Percentiles rank a stretch among this genome's conserved stretches.
Conservation (phyloP, 2,329 filamentous ascomycete species). For the Xylogone sp. region DNA sequence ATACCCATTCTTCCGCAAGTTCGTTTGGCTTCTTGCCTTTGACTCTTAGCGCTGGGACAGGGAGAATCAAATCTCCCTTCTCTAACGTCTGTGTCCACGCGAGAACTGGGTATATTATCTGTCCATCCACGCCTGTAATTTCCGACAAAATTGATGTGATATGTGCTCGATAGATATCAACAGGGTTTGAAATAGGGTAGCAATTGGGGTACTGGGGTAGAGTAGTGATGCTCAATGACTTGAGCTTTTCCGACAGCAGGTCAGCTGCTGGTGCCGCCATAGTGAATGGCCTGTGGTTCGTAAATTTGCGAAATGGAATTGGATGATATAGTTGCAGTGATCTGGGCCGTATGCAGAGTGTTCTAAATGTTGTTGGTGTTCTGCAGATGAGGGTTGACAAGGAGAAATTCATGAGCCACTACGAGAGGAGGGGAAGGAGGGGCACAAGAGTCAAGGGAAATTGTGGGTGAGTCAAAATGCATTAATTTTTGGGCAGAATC, state of each 20-base stretch:
- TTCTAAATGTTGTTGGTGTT: constrained; percentile 8
- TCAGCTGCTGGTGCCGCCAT: constrained; percentile 18
- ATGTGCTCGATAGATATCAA: constrained; percentile 77
- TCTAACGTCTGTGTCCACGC: constrained; percentile 77
- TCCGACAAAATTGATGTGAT: constrained; percentile 65
- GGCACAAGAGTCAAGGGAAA: neutral
- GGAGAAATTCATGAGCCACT: constrained; percentile 21
- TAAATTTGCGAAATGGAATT: constrained; percentile 11
- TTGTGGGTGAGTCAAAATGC: constrained; percentile 1
- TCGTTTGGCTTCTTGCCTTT: constrained; percentile 66
- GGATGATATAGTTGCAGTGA: constrained; percentile 3
- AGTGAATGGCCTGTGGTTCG: constrained; percentile 8
- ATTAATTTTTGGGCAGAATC: neutral
- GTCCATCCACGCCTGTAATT: constrained; percentile 66
- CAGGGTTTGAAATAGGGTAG: constrained; percentile 67
- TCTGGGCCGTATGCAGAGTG: constrained; percentile 5
- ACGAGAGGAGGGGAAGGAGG: constrained; percentile 7
- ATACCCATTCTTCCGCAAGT: constrained; percentile 57
- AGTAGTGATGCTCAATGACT: constrained; percentile 18
- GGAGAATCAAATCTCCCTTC: constrained; percentile 77
- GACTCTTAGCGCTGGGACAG: constrained; percentile 74
- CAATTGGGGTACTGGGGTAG: constrained; percentile 46
- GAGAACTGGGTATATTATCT: constrained; percentile 70
- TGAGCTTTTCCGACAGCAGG: constrained; percentile 22
- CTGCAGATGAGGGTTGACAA: constrained; percentile 14